Conservation (phyloP, 306 rosid species). For the Fagus sylvatica region DNA sequence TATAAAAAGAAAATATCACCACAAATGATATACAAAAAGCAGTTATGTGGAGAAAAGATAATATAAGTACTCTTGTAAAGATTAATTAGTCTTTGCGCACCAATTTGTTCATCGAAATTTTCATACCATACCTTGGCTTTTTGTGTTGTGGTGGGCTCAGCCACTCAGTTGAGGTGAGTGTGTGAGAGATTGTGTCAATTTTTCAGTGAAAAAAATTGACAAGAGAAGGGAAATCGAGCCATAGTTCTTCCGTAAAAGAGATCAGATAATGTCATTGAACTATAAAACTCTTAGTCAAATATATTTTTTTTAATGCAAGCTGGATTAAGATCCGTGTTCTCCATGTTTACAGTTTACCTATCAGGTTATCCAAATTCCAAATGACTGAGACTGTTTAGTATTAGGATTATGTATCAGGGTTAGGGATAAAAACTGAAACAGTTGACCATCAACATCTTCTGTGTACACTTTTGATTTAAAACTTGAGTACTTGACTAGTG, state of each 20-base stretch:
- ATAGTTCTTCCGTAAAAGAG: background rate
- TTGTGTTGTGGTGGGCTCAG: too few relatives aligned
- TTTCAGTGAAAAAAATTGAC: too few relatives aligned
- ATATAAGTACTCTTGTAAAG: constrained; percentile 15
- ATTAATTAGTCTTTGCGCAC: constrained; percentile 5
- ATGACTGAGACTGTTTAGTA: background rate
- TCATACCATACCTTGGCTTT: too few relatives aligned
- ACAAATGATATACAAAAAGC: background rate
- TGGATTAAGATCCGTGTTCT: background rate
- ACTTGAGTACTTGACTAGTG: background rate
- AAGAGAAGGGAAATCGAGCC: too few relatives aligned
- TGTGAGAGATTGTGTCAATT: too few relatives aligned
- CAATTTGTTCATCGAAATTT: too few relatives aligned
- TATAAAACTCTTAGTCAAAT: constrained; percentile 15
- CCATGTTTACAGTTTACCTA: background rate
- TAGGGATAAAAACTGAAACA: background rate
- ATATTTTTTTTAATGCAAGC: constrained; percentile 21
- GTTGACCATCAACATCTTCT: background rate
- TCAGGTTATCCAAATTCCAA: background rate
- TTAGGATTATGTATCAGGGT: background rate
- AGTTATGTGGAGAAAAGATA: constrained; percentile 20
- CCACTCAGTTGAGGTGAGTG: too few relatives aligned
- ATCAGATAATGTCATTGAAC: background rate
- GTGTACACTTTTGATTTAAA: background rate
- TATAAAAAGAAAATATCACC: background rate